These are phyloP conservation scores for Rutstroemia sydowiana DNA, from an alignment of 2,329 filamentous ascomycete species.

Conservation along the genomic window DNA sequence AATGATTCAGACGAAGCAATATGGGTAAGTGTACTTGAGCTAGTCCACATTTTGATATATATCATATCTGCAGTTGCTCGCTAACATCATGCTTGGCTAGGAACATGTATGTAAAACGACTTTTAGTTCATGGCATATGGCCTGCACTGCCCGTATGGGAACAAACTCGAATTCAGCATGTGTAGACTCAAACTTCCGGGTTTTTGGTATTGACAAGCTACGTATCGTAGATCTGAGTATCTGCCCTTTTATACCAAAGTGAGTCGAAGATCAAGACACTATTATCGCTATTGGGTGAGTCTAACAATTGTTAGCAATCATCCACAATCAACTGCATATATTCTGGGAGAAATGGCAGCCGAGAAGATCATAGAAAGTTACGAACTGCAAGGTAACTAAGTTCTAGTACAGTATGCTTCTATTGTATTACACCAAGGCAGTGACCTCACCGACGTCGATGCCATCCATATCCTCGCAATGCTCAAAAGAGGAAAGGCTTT, in stretches of 20 bases:
- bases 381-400: too few relatives aligned
- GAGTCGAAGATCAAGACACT: too few relatives aligned
- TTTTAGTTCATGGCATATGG: conserved; percentile 45
- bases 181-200: conserved; percentile 41
- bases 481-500: too few relatives aligned
- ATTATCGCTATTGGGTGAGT: too few relatives aligned
- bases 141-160: conserved; percentile 50
- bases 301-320: too few relatives aligned
- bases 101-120: conserved; percentile 29
- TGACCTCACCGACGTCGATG: too few relatives aligned
- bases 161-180: conserved; percentile 34
- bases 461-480: too few relatives aligned
- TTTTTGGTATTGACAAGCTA: conserved; percentile 40
- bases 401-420: too few relatives aligned
- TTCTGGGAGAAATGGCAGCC: conserved; percentile 8
- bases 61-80: too few relatives aligned
- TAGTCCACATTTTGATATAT: too few relatives aligned
- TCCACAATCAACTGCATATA: conserved; percentile 10
- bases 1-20: conserved; percentile 10
- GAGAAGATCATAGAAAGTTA: too few relatives aligned
- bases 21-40: conserved; percentile 23
- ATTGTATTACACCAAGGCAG: too few relatives aligned
- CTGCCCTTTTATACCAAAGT: conserved; percentile 9
- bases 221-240: conserved; percentile 44
- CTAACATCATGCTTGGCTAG: not conserved